Conservation (phyloP, 2,329 filamentous ascomycete genomes). For the Xylaria multiplex region DNA sequence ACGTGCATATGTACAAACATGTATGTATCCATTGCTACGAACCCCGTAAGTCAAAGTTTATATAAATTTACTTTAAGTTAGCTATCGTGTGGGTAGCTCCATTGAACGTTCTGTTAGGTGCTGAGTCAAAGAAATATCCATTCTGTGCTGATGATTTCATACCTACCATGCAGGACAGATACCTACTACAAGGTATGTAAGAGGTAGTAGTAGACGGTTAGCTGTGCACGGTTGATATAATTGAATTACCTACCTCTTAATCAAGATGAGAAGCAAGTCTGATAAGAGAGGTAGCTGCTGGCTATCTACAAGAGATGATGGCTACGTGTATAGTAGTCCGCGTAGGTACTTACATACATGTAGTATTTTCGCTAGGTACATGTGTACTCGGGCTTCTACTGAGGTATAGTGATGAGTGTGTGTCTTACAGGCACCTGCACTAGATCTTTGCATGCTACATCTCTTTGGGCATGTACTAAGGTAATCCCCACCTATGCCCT, state of each 20-base stretch:
- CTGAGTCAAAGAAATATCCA: background rate
- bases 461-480: background rate
- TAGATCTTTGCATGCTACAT: too few species aligned
- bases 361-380: too few species aligned
- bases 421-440: background rate
- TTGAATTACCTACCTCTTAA: too few species aligned
- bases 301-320: background rate
- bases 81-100: background rate
- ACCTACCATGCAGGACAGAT: too few species aligned
- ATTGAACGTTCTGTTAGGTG: background rate
- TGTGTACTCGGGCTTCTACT: too few species aligned
- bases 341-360: too few species aligned
- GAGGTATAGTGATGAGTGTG: too few species aligned
- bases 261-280: too few species aligned
- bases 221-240: too few species aligned
- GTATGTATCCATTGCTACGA: background rate
- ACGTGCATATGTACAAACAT: background rate
- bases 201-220: too few species aligned
- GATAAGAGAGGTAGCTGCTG: background rate
- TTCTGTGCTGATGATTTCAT: background rate
- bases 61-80: too few species aligned
- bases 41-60: background rate
- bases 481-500: constrained; percentile 10
- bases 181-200: too few species aligned
- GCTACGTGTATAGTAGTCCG: background rate